A percentile compares a stretch with the other conserved stretches of the same genome.
These are phyloP conservation scores for Colletotrichum liriopes DNA, from an alignment of 2,329 filamentous ascomycete species.

Conservation along the genomic window DNA sequence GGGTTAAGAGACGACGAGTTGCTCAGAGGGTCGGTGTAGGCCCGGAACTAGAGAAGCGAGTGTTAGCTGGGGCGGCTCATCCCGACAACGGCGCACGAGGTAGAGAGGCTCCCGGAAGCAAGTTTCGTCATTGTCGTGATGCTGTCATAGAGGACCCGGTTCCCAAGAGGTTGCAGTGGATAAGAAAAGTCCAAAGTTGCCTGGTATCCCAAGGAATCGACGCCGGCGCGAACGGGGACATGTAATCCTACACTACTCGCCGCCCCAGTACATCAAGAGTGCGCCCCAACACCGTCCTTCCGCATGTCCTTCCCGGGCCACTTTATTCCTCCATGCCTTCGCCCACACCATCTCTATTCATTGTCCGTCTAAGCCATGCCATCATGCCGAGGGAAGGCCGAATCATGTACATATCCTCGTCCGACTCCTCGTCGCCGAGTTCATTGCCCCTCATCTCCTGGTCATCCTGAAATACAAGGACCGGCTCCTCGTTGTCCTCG, in stretches of 20 bases:
- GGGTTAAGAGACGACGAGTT: conserved; percentile 65
- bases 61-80: conserved; percentile 32
- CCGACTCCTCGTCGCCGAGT: conserved; percentile 11
- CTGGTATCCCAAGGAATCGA: conserved; percentile 42
- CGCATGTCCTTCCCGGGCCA: neutral
- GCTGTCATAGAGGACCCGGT: conserved; percentile 9
- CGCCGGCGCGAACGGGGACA: conserved; percentile 32
- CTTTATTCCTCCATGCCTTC: conserved; percentile 17
- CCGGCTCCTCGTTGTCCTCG: conserved; percentile 8
- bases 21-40: conserved; percentile 71
- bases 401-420: conserved; percentile 40
- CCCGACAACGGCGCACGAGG: conserved; percentile 10
- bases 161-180: conserved; percentile 25
- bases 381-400: conserved; percentile 25
- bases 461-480: conserved; percentile 20
- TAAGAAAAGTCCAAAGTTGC: conserved; percentile 40
- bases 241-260: conserved; percentile 42
- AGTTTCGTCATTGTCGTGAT: conserved; percentile 31
- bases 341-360: conserved; percentile 21
- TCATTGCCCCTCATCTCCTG: neutral
- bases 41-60: conserved; percentile 66
- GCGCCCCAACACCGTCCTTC: conserved; percentile 24
- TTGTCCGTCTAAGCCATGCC: conserved; percentile 36
- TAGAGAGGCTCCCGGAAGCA: conserved; percentile 26
- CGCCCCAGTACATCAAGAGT: conserved; percentile 26